Base-by-base conservation (phyloP, 2,329 filamentous ascomycete genomes). In the Alternaria brassicicola region DNA sequence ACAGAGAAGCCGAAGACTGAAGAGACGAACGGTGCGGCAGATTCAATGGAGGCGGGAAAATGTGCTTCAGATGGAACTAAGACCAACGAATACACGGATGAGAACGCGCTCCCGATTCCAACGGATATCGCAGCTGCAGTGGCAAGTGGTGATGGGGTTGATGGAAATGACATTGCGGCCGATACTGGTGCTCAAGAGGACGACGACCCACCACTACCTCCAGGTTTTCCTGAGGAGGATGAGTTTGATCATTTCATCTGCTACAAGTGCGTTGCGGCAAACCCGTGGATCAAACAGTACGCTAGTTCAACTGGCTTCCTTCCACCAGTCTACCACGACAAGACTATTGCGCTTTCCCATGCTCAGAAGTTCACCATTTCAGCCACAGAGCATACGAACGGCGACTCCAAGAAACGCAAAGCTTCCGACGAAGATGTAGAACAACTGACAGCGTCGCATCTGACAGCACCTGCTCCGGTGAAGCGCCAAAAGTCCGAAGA, bases 211-310 rank as follows among this genome's bases (percentile, higher is more conserved):
- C 91, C 92, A 1, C 81, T 92, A 54, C 94, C 94, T 0, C 87
- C 90, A 0, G 92, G 92, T 1, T 99, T 99, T 66, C 95, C 95
- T 0, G 83, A 85, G 0, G 94, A 98, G 69, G 92, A 97, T 26
- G 88, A 90, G 28, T 99, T 99, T 65, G 92, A 96, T 52, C 87
- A 89, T 26, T 90, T 98, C 70, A 85, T 99, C 35, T 99, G 95
- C 81, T 97, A 95, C 81, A 96, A 96, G 74, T 99, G 95, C 68
- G 85, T 96, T 13, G 88, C 93, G 38, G 87, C 92, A 1, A 87
- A 93, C 67, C 91, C 93, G 0, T 99, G 95, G 95, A 89, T 98
- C 76, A 96, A 94, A 79, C 83, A 84, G 63, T 98, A 98, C 73
- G 93, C 91, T 6, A 89, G 90, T 2, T 86, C 90, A 0, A 73